A percentile compares a stretch with the other conserved stretches of the same genome.
phyloP scores from a whole-genome alignment of 257 asterid genomes.

The Nicotiana noctiflora region DNA sequence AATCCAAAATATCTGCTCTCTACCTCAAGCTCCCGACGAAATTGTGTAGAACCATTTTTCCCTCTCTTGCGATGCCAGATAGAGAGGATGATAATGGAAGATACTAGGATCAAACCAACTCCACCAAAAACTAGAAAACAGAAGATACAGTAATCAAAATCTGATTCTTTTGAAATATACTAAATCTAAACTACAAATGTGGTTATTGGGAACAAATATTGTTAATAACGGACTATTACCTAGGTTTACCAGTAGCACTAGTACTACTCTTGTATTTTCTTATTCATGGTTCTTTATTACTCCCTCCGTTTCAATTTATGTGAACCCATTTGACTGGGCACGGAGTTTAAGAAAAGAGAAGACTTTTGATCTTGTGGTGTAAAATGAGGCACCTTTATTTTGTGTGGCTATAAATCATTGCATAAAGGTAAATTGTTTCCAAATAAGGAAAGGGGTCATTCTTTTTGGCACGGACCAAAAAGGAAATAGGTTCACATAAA shows the following conservation, averaged over 20 bases:
- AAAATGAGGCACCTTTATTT: no score
- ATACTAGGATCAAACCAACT: constrained; percentile 2
- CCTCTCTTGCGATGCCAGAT: constrained; percentile 1
- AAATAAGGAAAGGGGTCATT: no score
- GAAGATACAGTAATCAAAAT: not conserved
- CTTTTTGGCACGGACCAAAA: no score
- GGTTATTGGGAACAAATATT: not conserved
- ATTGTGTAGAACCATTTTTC: not conserved
- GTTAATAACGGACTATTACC: constrained; percentile 7
- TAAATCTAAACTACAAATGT: not conserved
- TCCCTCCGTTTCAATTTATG: no score
- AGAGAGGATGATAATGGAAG: not conserved
- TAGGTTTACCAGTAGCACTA: not conserved
- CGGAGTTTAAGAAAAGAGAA: no score
- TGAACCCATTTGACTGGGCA: no score
- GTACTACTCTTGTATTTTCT: no score
- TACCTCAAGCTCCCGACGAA: not conserved
- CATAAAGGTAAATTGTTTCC: no score
- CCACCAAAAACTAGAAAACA: constrained; percentile 20
- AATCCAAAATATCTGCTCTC: constrained; percentile 10
- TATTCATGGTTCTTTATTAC: no score
- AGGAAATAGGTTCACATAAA: no score
- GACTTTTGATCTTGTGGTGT: no score
- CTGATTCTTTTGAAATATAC: not conserved
- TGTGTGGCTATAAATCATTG: no score